These are phyloP conservation scores for Fusarium nygamai DNA, from an alignment of 2,329 filamentous ascomycete genomes.

Conservation along the genomic window DNA sequence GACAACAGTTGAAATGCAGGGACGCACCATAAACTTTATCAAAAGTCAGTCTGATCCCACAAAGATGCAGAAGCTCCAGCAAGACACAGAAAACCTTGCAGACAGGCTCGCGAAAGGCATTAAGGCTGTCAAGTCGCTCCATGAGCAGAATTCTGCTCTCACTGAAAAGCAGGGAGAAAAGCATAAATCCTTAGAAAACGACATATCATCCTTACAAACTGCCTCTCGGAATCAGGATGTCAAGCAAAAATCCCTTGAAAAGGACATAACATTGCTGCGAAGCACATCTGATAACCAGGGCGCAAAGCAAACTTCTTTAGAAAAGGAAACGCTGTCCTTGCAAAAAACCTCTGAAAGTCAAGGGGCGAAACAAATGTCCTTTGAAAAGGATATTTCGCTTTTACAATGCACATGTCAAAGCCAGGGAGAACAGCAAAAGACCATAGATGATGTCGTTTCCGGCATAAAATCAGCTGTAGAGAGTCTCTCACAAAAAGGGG, in stretches of 20 bases:
- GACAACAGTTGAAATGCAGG: conserved; percentile 7
- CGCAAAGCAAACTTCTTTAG: conserved; percentile 8
- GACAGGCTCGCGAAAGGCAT: background rate
- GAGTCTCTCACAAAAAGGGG: background rate
- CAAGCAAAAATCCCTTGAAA: background rate
- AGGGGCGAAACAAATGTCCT: conserved; percentile 1
- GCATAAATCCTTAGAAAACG: conserved; percentile 1
- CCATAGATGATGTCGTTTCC: background rate
- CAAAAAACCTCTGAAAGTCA: conserved; percentile 2
- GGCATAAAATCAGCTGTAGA: background rate
- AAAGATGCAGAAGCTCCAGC: conserved; percentile 3
- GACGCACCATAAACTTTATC: conserved; percentile 1
- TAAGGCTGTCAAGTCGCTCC: background rate
- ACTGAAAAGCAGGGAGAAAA: conserved; percentile 12
- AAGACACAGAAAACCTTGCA: background rate
- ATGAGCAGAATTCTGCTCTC: background rate
- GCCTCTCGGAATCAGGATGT: background rate
- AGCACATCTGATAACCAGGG: background rate
- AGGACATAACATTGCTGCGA: background rate
- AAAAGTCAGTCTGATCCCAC: background rate
- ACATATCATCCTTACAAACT: conserved; percentile 1
- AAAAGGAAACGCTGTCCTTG: background rate
- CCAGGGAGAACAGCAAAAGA: conserved; percentile 4
- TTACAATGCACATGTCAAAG: background rate
- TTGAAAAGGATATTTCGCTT: background rate